A percentile compares a stretch with the other conserved stretches of the same genome.
Conservation (phyloP, 345 rosid species). For the Abelmoschus esculentus region DNA sequence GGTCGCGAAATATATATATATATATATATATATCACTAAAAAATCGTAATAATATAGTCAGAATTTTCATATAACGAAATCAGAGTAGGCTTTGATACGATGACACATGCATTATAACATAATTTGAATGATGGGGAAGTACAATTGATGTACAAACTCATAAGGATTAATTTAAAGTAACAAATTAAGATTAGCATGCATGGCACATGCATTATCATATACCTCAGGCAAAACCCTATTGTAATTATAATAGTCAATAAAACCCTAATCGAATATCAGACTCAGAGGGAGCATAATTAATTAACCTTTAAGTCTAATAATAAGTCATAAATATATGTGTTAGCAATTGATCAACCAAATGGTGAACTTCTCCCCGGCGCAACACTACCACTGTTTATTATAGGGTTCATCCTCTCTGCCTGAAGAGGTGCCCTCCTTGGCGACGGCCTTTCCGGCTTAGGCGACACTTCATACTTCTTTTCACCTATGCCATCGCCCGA, state of each 20-base stretch:
- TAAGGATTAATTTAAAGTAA: conserved; percentile 1
- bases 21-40: too few relatives aligned
- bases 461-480: conserved; percentile 35
- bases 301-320: conserved; percentile 6
- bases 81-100: too few relatives aligned
- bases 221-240: conserved; percentile 15
- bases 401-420: conserved; percentile 44
- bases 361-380: conserved; percentile 33
- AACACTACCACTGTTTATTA: conserved; percentile 31
- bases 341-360: conserved; percentile 33
- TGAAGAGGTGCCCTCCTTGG: conserved; percentile 53
- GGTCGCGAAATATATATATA: too few relatives aligned
- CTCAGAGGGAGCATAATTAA: conserved; percentile 1
- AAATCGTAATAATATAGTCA: too few relatives aligned
- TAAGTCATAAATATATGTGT: background rate
- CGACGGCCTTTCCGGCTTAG: conserved; percentile 60
- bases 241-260: conserved; percentile 15
- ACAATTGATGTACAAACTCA: conserved; percentile 8
- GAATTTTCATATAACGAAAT: too few relatives aligned
- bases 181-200: conserved; percentile 10
- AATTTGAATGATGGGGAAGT: conserved; percentile 1
- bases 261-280: conserved; percentile 20
- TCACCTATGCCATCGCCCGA: conserved; percentile 44
- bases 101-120: too few relatives aligned
- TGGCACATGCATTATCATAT: conserved; percentile 22